These are phyloP conservation scores for Fusarium tjaetaba DNA, from an alignment of 2,329 filamentous ascomycete species.

Conservation along the genomic window DNA sequence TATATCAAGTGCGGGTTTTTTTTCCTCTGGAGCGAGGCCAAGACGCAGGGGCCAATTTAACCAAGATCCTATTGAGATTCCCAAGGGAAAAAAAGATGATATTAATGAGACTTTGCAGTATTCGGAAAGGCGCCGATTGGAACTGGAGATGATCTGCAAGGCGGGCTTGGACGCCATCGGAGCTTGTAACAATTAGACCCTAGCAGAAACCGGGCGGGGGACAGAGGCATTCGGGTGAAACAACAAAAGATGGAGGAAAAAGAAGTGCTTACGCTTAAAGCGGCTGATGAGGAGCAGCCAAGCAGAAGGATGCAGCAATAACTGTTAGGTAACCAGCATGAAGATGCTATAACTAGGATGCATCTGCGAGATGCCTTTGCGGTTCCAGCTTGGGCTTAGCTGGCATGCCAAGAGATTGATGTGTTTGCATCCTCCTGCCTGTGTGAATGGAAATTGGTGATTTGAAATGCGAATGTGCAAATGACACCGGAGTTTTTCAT, in stretches of 20 bases:
- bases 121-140: conserved; percentile 46
- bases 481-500: neutral
- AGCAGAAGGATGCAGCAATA: neutral
- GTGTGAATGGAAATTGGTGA: conserved; percentile 1
- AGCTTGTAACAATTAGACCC: conserved; percentile 34
- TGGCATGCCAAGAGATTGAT: neutral
- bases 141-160: conserved; percentile 48
- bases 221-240: conserved; percentile 11
- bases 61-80: conserved; percentile 38
- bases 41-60: conserved; percentile 28
- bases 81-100: conserved; percentile 29
- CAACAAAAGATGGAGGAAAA: conserved; percentile 6
- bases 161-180: conserved; percentile 30
- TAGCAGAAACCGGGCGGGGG: conserved; percentile 22
- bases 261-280: conserved; percentile 17
- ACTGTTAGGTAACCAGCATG: neutral
- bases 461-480: neutral
- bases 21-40: conserved; percentile 10
- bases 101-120: conserved; percentile 30
- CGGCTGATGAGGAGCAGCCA: conserved; percentile 10
- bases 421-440: neutral
- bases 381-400: conserved; percentile 6
- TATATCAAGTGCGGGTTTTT: neutral
- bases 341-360: neutral
- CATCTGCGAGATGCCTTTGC: neutral